A percentile compares a stretch with the other conserved stretches of the same genome.
Evolutionary conservation across 768 basidiomycete genomes (phyloP).

Genomic region (Suillus subalutaceus): DNA sequence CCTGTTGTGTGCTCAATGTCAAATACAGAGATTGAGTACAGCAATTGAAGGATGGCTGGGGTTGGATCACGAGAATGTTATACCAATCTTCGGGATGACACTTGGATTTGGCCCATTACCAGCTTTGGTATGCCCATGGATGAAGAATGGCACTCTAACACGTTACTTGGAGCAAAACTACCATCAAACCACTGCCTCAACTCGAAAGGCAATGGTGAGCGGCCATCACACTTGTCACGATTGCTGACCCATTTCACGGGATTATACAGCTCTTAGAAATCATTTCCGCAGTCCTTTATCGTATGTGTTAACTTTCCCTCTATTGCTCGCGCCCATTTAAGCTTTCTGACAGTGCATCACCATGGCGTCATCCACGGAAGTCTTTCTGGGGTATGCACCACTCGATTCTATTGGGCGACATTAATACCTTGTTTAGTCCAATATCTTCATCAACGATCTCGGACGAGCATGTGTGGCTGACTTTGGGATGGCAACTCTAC

Average conservation of each 20-base stretch:
- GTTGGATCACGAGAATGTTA: conserved; percentile 25
- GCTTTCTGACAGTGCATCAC: conserved; percentile 10
- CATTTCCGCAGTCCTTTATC: conserved; percentile 11
- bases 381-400: conserved; percentile 17
- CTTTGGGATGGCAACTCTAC: conserved; percentile 11
- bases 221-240: background rate
- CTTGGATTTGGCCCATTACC: conserved; percentile 24
- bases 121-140: conserved; percentile 30
- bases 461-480: conserved; percentile 9
- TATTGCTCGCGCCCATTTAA: background rate
- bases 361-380: conserved; percentile 10
- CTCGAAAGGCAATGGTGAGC: conserved; percentile 23
- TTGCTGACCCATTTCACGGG: background rate
- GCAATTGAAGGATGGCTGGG: conserved; percentile 28
- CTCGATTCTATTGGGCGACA: background rate
- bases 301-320: background rate
- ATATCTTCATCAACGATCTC: conserved; percentile 16
- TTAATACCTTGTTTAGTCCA: conserved; percentile 5
- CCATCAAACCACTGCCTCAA: conserved; percentile 6
- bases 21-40: conserved; percentile 15
- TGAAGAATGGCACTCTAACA: conserved; percentile 28
- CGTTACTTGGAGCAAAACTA: conserved; percentile 18
- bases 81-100: conserved; percentile 23
- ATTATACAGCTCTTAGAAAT: conserved; percentile 8
- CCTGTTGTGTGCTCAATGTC: background rate